Evolutionary conservation across 192 early-diverging fungal species (phyloP).

Genomic region (Gaertneriomyces semiglobifer): DNA sequence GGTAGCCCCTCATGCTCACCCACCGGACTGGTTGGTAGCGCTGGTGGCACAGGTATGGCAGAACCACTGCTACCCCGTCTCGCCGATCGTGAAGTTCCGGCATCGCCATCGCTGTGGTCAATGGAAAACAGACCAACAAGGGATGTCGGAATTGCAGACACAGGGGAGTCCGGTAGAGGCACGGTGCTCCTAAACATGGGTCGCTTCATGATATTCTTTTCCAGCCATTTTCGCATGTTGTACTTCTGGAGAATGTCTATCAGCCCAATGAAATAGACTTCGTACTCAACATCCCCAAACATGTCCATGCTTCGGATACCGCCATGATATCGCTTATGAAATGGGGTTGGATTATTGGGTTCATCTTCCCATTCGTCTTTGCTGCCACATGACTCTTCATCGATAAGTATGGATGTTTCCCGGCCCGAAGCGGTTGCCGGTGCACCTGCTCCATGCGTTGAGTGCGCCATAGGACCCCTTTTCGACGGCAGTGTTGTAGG

Average conservation of each 20-base stretch:
- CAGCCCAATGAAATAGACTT: slow-evolving; percentile 42
- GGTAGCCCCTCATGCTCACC: not conserved
- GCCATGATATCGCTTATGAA: slow-evolving; percentile 25
- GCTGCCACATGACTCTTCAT: no score
- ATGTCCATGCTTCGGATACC: slow-evolving; percentile 19
- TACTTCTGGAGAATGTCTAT: slow-evolving; percentile 46
- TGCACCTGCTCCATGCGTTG: no score
- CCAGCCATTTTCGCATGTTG: slow-evolving; percentile 43
- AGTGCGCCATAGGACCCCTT: no score
- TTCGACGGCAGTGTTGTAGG: no score
- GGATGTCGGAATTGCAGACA: slow-evolving; percentile 10
- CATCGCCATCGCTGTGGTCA: not conserved
- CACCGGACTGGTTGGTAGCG: slow-evolving; percentile 2
- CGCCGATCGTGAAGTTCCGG: no score
- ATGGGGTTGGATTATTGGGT: not conserved
- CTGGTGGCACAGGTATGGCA: not conserved
- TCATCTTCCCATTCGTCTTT: no score
- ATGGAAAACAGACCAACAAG: not conserved
- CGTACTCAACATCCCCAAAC: slow-evolving; percentile 19
- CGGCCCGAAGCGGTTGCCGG: no score
- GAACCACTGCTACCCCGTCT: not conserved
- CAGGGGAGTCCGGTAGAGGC: not conserved
- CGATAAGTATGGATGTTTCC: no score
- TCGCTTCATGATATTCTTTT: slow-evolving; percentile 33
- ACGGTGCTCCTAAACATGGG: slow-evolving; percentile 8